A percentile compares a stretch with the other conserved stretches of the same genome.
Conservation (phyloP, 306 rosid genomes). For the Vigna angularis region DNA sequence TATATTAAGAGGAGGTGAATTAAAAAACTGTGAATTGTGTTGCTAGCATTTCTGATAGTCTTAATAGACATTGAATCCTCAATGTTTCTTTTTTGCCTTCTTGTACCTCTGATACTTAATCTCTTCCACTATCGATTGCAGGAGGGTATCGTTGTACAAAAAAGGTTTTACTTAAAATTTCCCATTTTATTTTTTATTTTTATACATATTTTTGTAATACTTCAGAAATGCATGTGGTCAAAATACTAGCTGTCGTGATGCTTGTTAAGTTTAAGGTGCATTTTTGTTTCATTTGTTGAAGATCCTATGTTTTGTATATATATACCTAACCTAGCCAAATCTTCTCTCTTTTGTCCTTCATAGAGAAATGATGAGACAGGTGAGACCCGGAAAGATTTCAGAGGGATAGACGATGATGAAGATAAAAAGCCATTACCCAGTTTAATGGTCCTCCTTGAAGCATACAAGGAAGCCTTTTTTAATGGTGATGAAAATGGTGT, state of each 20-base stretch:
- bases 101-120: neutral
- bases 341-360: conserved; percentile 25
- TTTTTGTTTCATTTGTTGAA: conserved; percentile 23
- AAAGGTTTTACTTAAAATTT: neutral
- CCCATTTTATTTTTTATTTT: too few species aligned
- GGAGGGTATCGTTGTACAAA: too few species aligned
- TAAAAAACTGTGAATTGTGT: too few species aligned
- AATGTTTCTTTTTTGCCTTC: neutral
- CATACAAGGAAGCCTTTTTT: conserved; percentile 76
- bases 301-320: neutral
- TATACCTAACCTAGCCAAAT: conserved; percentile 29
- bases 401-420: conserved; percentile 44
- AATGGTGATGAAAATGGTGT: conserved; percentile 54
- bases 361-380: conserved; percentile 61
- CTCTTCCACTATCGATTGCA: too few species aligned
- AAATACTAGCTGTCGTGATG: conserved; percentile 12
- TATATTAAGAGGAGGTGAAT: too few species aligned
- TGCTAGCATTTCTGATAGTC: too few species aligned
- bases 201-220: neutral
- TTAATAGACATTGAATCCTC: neutral
- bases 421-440: conserved; percentile 40
- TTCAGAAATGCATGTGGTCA: neutral
- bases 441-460: conserved; percentile 59
- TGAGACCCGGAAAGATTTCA: conserved; percentile 40
- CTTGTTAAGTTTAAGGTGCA: conserved; percentile 15